Conservation (phyloP, 164 flowering plant species). For the Sedum album region DNA sequence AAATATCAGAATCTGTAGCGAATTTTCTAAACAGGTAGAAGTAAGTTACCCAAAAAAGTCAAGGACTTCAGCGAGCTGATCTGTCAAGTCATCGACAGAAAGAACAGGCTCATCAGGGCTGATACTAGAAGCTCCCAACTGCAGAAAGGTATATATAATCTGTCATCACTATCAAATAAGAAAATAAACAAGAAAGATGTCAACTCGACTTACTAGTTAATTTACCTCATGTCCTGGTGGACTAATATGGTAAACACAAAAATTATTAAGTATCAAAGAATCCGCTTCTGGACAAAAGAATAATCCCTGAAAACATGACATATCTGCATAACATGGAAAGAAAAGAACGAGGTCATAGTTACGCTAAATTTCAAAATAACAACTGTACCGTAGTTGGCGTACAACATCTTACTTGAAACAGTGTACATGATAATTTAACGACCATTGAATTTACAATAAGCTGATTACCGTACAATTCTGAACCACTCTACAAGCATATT, state of each 20-base stretch:
- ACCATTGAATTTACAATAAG: neutral
- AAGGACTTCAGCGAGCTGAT: slow-evolving; percentile 56
- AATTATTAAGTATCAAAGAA: too few species aligned
- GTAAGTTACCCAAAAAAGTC: too few species aligned
- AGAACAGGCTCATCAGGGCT: too few species aligned
- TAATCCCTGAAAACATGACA: too few species aligned
- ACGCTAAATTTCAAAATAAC: neutral
- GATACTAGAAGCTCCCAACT: slow-evolving; percentile 64
- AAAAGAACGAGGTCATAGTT: neutral
- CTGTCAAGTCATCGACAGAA: too few species aligned
- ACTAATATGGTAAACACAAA: too few species aligned
- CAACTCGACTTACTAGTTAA: slow-evolving; percentile 9
- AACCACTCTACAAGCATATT: neutral
- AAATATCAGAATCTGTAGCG: too few species aligned
- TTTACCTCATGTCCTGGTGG: too few species aligned
- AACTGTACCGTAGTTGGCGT: neutral
- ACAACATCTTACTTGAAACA: neutral
- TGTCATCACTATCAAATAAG: slow-evolving; percentile 13
- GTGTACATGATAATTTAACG: neutral
- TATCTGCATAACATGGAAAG: slow-evolving; percentile 20
- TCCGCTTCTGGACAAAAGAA: slow-evolving; percentile 83
- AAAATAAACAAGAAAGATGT: slow-evolving; percentile 1
- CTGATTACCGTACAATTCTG: neutral
- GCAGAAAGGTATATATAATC: slow-evolving; percentile 22
- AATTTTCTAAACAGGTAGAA: too few species aligned